phyloP scores from a whole-genome alignment of 2,329 filamentous ascomycete species.

The Colletotrichum sp. region DNA sequence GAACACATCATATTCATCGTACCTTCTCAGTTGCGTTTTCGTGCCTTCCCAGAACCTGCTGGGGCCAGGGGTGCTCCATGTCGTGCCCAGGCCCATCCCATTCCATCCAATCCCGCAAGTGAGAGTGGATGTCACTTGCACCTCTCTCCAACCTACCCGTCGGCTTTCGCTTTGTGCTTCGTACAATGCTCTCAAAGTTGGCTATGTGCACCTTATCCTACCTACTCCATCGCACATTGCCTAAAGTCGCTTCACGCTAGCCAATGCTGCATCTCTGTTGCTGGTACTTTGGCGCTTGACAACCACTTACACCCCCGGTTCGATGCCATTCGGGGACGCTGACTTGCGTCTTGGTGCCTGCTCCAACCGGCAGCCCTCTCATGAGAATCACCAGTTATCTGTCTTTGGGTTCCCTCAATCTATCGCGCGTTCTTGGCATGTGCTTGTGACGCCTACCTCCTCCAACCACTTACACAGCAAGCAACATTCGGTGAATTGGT shows the following conservation, averaged over 20 bases:
- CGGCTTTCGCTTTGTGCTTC: neutral
- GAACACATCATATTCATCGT: neutral
- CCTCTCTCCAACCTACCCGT: neutral
- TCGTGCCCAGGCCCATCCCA: neutral
- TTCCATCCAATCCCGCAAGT: neutral
- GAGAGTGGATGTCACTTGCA: neutral
- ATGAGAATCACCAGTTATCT: neutral
- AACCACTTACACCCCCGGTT: neutral
- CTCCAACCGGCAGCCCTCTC: neutral
- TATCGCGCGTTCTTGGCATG: neutral
- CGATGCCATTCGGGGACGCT: constrained; percentile 6
- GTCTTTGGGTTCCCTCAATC: constrained; percentile 6
- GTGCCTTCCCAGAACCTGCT: constrained; percentile 6
- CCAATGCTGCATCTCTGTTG: neutral
- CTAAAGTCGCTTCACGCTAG: neutral
- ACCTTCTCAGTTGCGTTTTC: neutral
- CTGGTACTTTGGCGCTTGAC: neutral
- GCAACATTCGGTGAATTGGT: neutral
- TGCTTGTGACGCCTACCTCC: neutral
- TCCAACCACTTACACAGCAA: neutral
- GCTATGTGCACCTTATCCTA: neutral
- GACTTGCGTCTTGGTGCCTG: constrained; percentile 13
- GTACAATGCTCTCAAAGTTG: neutral
- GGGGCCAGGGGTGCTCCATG: constrained; percentile 4
- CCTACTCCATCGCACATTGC: neutral